These are phyloP conservation scores for Kodamaea ohmeri DNA, from an alignment of 1,139 yeast species.

Conservation along the genomic window DNA sequence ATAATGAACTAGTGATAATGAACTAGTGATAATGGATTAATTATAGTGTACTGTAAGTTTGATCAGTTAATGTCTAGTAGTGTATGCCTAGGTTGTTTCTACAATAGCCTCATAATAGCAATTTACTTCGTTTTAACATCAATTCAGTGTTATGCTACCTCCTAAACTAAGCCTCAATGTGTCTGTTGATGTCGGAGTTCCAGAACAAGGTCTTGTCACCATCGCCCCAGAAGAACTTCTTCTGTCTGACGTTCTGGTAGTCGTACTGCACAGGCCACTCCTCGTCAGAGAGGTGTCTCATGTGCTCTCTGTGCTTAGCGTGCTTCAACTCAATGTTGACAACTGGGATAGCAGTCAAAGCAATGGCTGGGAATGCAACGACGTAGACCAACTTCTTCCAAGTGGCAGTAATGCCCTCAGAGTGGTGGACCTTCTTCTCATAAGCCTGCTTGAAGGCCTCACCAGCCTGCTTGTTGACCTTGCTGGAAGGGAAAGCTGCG, in stretches of 20 bases:
- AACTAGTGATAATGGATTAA: no score
- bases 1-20: no score
- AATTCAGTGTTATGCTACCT: no score
- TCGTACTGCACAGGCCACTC: constrained; percentile 92
- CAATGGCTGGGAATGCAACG: constrained; percentile 80
- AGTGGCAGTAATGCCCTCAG: constrained; percentile 65
- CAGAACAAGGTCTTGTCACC: constrained; percentile 97
- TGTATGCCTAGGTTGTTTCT: neutral
- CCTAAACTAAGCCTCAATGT: constrained; percentile 49
- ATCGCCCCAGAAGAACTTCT: constrained; percentile 96
- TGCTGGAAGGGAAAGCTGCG: constrained; percentile 35
- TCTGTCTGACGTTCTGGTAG: constrained; percentile 83
- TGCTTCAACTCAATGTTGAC: constrained; percentile 80
- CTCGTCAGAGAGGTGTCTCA: constrained; percentile 72
- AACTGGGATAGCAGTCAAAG: constrained; percentile 75
- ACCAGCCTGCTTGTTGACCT: constrained; percentile 40
- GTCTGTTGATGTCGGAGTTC: constrained; percentile 91
- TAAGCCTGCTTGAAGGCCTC: constrained; percentile 40
- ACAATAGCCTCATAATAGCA: neutral
- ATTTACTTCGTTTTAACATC: no score
- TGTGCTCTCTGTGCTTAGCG: constrained; percentile 85
- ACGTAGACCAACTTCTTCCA: constrained; percentile 85
- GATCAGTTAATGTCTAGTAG: no score
- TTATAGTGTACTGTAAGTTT: no score
- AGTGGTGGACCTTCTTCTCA: constrained; percentile 74